Percentiles rank a stretch among this genome's conserved stretches.
Conservation (phyloP, 176 grass and related monocot genomes). For the Carex myosuroides region DNA sequence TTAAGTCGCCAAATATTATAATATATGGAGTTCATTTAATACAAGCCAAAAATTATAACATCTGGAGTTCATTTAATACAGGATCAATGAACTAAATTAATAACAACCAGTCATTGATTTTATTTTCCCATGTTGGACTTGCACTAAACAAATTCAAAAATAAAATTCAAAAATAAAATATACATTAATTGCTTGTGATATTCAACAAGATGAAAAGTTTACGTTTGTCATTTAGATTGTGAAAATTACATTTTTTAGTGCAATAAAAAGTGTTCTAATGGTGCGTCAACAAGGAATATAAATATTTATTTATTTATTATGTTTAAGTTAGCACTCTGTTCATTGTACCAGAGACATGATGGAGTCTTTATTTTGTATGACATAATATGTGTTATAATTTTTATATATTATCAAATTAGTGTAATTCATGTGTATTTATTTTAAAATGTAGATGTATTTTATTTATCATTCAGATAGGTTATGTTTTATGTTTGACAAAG, state of each 20-base stretch:
- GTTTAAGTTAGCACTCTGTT: background rate
- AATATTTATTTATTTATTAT: background rate
- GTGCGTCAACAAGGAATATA: background rate
- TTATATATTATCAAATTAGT: background rate
- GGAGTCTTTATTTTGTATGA: background rate
- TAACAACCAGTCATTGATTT: background rate
- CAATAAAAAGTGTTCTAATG: background rate
- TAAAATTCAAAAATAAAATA: no score
- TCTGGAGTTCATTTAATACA: background rate
- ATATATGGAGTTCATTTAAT: background rate
- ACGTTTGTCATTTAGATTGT: background rate
- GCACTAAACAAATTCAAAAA: background rate
- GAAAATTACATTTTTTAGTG: background rate
- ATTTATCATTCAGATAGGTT: background rate
- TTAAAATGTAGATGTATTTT: background rate
- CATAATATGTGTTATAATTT: background rate
- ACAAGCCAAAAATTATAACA: background rate
- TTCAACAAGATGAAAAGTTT: background rate
- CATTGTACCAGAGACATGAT: background rate
- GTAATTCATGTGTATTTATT: no score
- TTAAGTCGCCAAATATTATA: background rate
- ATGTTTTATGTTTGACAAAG: background rate
- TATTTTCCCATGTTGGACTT: background rate
- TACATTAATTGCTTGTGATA: background rate
- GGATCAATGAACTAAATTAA: background rate